A percentile compares a stretch with the other conserved stretches of the same genome.
Evolutionary conservation across 257 asterid genomes (phyloP).

Genomic region (Catharanthus roseus): DNA sequence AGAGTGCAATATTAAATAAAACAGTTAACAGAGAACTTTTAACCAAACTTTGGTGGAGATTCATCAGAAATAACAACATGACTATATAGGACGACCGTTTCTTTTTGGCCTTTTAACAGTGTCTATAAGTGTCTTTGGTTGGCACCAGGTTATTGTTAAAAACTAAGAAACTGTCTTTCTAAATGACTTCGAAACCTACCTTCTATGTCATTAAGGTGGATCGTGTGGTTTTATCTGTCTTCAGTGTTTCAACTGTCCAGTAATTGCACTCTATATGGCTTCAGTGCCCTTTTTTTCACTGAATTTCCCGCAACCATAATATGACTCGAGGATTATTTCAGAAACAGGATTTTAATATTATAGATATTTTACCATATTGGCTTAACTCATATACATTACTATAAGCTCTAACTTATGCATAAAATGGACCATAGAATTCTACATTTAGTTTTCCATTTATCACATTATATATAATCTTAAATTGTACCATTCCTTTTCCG

Average conservation of each 20-base stretch:
- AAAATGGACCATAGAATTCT: background rate
- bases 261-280: background rate
- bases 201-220: background rate
- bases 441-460: background rate
- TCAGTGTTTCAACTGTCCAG: background rate
- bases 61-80: background rate
- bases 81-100: background rate
- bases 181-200: background rate
- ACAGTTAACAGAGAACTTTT: background rate
- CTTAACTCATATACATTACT: background rate
- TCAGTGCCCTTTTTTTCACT: background rate
- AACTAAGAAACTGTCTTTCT: background rate
- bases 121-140: background rate
- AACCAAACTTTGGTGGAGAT: background rate
- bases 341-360: background rate
- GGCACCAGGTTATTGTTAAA: background rate
- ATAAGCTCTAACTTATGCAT: background rate
- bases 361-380: background rate
- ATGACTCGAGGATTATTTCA: background rate
- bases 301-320: background rate
- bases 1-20: background rate
- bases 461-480: background rate
- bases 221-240: background rate
- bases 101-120: background rate
- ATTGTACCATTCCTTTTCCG: background rate